phyloP scores from a whole-genome alignment of 306 rosid species.

The Cucumis cinereus region DNA sequence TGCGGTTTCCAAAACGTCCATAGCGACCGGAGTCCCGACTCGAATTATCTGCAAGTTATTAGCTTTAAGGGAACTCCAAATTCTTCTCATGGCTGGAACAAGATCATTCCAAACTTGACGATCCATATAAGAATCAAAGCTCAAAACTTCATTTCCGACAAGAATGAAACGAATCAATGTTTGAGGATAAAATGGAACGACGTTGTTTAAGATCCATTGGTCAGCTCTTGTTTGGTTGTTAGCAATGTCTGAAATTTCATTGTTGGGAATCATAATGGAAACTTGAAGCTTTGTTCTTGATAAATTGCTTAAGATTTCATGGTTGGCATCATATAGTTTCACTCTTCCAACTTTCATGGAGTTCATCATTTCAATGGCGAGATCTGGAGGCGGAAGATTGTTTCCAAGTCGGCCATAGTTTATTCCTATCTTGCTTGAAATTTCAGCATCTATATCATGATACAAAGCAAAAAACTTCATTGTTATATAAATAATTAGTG shows the following conservation, averaged over 20 bases:
- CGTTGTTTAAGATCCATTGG: slow-evolving; percentile 53
- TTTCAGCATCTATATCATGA: slow-evolving; percentile 33
- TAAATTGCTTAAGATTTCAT: slow-evolving; percentile 35
- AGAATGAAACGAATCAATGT: slow-evolving; percentile 52
- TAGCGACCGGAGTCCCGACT: slow-evolving; percentile 69
- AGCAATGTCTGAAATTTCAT: slow-evolving; percentile 47
- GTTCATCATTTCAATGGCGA: slow-evolving; percentile 34
- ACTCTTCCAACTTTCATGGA: slow-evolving; percentile 40
- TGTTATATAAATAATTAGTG: no score
- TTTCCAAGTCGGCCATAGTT: slow-evolving; percentile 69
- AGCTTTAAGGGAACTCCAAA: slow-evolving; percentile 33
- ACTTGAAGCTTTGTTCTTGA: slow-evolving; percentile 45
- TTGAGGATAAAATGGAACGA: slow-evolving; percentile 41
- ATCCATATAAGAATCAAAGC: slow-evolving; percentile 35
- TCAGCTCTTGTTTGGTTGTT: slow-evolving; percentile 44
- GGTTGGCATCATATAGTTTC: slow-evolving; percentile 66
- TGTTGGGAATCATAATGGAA: slow-evolving; percentile 65
- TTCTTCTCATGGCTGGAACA: slow-evolving; percentile 60
- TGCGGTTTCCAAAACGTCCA: slow-evolving; percentile 47
- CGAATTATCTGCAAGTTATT: slow-evolving; percentile 29
- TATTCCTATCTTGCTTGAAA: slow-evolving; percentile 44
- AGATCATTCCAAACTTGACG: slow-evolving; percentile 44
- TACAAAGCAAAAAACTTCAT: not conserved
- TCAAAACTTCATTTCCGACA: slow-evolving; percentile 67
- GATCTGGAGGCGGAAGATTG: slow-evolving; percentile 52